Base-by-base conservation (phyloP, 148 eudicot genomes). In the Amaranthus cruentus region DNA sequence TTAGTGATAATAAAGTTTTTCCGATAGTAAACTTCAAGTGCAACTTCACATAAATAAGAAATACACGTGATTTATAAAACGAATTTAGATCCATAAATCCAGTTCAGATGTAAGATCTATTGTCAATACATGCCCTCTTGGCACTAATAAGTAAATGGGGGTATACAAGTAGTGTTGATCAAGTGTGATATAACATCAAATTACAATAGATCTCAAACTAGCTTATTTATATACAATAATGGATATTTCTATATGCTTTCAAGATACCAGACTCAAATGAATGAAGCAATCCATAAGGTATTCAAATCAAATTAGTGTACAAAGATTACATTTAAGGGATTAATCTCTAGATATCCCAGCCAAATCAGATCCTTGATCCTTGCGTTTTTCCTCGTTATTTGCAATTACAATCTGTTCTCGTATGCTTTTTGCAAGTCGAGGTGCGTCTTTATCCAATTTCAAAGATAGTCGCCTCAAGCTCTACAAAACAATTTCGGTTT, bases 391-490 rank as follows among this genome's bases (percentile, higher is more conserved):
- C 7, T 59, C 47, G 67, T 75, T 60, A 68, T 64, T 74, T 48
- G 66, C 61, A 70, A 68, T 56, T 49, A 78, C 78, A 52, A 91
- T 76, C 50, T 89, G 84, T 38, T 84, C 85, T 50, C 96, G 80
- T 57, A 94, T 88, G 82, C 84, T 66, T 58, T 86, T 80, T 56
- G 87, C 96, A 74, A 94, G 91, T 61, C 78, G 83, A 68, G 87
- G 74, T 9, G 88, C 88, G 77, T 28, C 38, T 28, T 89, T 64
- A 68, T 88, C 93, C 62, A 84, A 78, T 78, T 87, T 84, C 73
- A 94, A 55, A 8, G 92, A 85, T 3, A 75, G 80, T 72, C 98
- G 84, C 47, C 81, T 79, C 78, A 94, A 73, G 79, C 90, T 91
- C 98, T 94, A 87, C 46, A 73, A 69, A 62, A 62, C 63, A 46